These are phyloP conservation scores for Fraxinus platypoda DNA, from an alignment of 305 asterid species.

Conservation along the genomic window DNA sequence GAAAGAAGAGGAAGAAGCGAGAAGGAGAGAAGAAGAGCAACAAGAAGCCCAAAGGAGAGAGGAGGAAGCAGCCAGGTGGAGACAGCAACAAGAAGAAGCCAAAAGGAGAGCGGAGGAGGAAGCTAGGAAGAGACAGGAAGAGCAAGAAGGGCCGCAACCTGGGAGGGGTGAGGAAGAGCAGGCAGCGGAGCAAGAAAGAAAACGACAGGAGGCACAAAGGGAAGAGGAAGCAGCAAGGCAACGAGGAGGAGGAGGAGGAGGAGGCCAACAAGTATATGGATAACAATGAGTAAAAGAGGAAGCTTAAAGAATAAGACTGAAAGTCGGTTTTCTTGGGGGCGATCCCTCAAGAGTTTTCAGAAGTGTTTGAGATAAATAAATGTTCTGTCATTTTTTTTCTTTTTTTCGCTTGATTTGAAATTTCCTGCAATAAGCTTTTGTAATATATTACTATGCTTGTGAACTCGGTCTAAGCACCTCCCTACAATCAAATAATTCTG, in stretches of 20 bases:
- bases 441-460: not conserved
- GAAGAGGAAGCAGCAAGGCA: not conserved
- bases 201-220: not conserved
- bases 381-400: not conserved
- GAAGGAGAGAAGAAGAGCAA: conserved; percentile 11
- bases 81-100: conserved; percentile 1
- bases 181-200: not conserved
- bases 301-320: no score
- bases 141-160: not conserved
- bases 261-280: not conserved
- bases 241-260: not conserved
- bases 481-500: not conserved
- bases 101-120: conserved; percentile 11
- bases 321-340: not conserved
- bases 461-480: not conserved
- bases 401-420: not conserved
- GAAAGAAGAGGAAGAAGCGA: conserved; percentile 12
- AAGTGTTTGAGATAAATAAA: not conserved
- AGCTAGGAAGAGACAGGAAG: not conserved
- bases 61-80: conserved; percentile 2
- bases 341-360: not conserved
- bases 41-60: conserved; percentile 11
- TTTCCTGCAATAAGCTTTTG: not conserved
- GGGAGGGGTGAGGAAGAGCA: not conserved
- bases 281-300: not conserved